Percentiles rank a stretch among this genome's conserved stretches.
Conservation (phyloP, 2,329 filamentous ascomycete genomes). For the Fusarium redolens region DNA sequence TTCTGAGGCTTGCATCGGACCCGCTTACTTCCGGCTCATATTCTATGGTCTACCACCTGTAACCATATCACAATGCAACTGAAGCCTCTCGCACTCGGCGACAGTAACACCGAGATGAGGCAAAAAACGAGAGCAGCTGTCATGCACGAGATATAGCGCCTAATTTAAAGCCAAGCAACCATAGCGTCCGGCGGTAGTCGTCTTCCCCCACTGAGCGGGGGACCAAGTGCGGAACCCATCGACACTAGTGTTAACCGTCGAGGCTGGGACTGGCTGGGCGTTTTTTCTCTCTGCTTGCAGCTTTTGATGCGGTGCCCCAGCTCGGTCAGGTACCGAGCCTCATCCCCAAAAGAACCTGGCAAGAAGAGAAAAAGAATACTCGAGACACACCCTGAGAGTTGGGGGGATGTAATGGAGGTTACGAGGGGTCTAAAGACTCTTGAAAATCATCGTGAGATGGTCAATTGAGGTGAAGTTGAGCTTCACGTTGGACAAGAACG, state of each 20-base stretch:
- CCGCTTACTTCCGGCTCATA: background rate
- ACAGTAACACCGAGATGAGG: slow-evolving; percentile 37
- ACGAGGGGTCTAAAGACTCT: slow-evolving; percentile 21
- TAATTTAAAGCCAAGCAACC: slow-evolving; percentile 25
- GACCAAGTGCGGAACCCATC: slow-evolving; percentile 33
- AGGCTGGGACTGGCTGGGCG: slow-evolving; percentile 36
- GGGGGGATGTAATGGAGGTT: slow-evolving; percentile 15
- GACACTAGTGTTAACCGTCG: slow-evolving; percentile 37
- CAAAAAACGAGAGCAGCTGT: slow-evolving; percentile 24
- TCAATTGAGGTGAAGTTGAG: slow-evolving; percentile 22
- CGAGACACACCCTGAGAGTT: slow-evolving; percentile 35
- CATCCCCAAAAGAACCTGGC: slow-evolving; percentile 28
- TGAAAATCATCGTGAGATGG: slow-evolving; percentile 32
- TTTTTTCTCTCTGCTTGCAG: slow-evolving; percentile 35
- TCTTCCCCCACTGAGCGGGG: slow-evolving; percentile 30
- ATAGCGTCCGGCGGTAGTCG: slow-evolving; percentile 7
- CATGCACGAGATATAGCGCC: slow-evolving; percentile 27
- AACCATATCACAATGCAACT: slow-evolving; percentile 3
- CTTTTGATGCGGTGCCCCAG: slow-evolving; percentile 37
- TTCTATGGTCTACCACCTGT: background rate
- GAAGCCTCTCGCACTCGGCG: slow-evolving; percentile 21
- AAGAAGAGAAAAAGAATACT: slow-evolving; percentile 28
- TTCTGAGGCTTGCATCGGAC: background rate
- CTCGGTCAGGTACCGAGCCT: slow-evolving; percentile 45
- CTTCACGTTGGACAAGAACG: slow-evolving; percentile 28